Percentiles rank a stretch among this genome's conserved stretches.
Conservation (phyloP, 345 rosid species). For the Salix suchowensis region DNA sequence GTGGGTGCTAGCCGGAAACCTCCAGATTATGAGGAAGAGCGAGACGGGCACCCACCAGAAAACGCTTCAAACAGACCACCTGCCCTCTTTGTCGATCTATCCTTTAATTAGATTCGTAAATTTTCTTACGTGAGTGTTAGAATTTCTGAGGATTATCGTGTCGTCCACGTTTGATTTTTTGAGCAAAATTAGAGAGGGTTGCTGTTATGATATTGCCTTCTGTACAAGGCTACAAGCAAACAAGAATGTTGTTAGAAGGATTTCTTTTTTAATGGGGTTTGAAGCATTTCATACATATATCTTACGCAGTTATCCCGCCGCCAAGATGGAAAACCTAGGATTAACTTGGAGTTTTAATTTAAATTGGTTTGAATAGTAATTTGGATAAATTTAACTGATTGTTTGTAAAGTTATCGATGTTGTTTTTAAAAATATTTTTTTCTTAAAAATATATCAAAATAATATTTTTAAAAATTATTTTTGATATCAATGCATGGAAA, state of each 20-base stretch:
- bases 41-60: constrained; percentile 18
- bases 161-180: neutral
- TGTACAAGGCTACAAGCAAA: neutral
- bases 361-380: too few relatives aligned
- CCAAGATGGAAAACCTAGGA: too few relatives aligned
- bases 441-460: too few relatives aligned
- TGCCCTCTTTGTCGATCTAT: constrained; percentile 83
- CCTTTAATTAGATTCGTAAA: constrained; percentile 17
- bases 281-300: neutral
- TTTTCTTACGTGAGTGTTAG: neutral
- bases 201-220: neutral
- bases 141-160: neutral
- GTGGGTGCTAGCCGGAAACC: constrained; percentile 12
- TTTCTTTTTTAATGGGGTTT: too few relatives aligned
- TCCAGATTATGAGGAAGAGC: constrained; percentile 10
- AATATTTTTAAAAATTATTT: too few relatives aligned
- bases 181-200: neutral
- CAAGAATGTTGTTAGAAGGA: neutral
- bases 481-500: too few relatives aligned
- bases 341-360: too few relatives aligned
- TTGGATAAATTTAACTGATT: too few relatives aligned
- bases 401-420: too few relatives aligned
- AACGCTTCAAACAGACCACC: constrained; percentile 30
- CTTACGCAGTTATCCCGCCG: too few relatives aligned
- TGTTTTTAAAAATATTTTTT: too few relatives aligned